Evolutionary conservation across 345 rosid species (phyloP).

Genomic region (Hevea brasiliensis): DNA sequence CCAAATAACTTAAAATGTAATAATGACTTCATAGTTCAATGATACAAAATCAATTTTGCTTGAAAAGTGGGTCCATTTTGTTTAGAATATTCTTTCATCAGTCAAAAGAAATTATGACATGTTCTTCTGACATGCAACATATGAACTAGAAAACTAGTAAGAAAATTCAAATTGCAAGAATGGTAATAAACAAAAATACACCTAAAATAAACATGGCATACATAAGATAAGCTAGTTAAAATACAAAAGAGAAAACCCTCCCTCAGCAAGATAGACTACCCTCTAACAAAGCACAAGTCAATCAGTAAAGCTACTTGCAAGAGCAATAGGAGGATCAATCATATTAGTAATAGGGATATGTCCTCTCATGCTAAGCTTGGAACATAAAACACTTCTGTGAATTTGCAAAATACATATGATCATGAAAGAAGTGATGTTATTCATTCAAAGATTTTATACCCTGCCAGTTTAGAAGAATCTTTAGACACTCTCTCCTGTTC

Average conservation of each 20-base stretch:
- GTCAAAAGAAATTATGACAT: background rate
- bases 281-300: background rate
- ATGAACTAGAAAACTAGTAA: background rate
- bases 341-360: slow-evolving; percentile 29
- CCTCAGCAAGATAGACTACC: background rate
- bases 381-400: slow-evolving; percentile 7
- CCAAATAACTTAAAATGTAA: background rate
- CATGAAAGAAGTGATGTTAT: background rate
- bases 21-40: background rate
- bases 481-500: slow-evolving; percentile 11
- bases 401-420: background rate
- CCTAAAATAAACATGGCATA: background rate
- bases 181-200: background rate
- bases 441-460: slow-evolving; percentile 29
- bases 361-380: slow-evolving; percentile 27
- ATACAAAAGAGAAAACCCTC: background rate
- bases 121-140: slow-evolving; percentile 6
- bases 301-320: slow-evolving; percentile 21
- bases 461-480: slow-evolving; percentile 12
- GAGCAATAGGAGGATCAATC: slow-evolving; percentile 22
- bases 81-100: background rate
- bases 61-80: background rate
- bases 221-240: background rate
- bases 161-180: background rate
- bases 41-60: background rate